Base-by-base conservation (phyloP, 805 yeast species). In the Pichia phayaonensis region DNA sequence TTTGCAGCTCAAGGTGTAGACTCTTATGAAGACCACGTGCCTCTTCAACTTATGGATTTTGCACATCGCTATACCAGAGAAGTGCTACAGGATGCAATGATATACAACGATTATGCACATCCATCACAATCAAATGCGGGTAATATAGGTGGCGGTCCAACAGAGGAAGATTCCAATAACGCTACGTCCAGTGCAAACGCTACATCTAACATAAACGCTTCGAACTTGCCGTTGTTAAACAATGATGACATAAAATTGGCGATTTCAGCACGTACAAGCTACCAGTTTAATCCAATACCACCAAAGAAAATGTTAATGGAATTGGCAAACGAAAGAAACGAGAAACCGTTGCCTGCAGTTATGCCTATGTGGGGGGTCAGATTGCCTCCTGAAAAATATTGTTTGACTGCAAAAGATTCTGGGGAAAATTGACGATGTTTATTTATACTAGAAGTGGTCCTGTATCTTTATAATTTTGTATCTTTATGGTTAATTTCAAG, bases 371-470 rank as follows among this genome's bases (percentile, higher is more conserved):
- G 89, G 84, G 98, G 99, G 12, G 76, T 94, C 40, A 79, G 97
- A 56, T 73, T 95, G 46, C 99, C 99, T 3, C 98, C 99, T 5
- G 99, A 94, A 71, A 94, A 90, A 77, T 90, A 89, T 70, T 90
- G 98, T 69, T 71, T 90, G 48, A 90, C 96, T 0, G 94, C 87
- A 1, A 77, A 76, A 55, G 90, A 86, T 55, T 83, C 79, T 49
- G 49, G 46, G 11, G 55, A 46, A 6, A 46, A 48, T 4, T 52
- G 42, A n/a, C 34, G n/a, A n/a, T n/a, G n/a, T n/a, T n/a, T n/a
- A 16, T 27, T 31, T 40, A 23, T 16, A 23, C 13, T 40, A 38
- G 10, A 29, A 29, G 8, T 29, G 34, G 11, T 40, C 7, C 13
- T 40, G 42, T 22, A 15, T 40, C 27, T 40, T 20, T 40, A 40